A percentile compares a stretch with the other conserved stretches of the same genome.
phyloP scores from a whole-genome alignment of 345 rosid species.

The Euphorbia peplus region DNA sequence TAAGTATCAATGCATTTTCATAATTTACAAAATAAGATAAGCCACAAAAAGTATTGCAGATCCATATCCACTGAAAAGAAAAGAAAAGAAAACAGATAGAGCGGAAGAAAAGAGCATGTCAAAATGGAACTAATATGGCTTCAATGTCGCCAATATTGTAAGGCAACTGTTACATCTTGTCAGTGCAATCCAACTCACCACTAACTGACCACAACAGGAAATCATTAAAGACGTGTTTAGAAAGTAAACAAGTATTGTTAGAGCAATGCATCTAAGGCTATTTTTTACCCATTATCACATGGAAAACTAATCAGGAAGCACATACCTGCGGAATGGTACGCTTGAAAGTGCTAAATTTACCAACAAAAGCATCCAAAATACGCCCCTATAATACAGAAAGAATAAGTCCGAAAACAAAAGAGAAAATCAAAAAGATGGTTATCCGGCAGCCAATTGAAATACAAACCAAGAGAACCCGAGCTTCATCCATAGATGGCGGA shows the following conservation, averaged over 20 bases:
- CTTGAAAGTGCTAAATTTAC: slow-evolving; percentile 96
- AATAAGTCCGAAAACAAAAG: slow-evolving; percentile 17
- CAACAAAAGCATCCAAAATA: slow-evolving; percentile 98
- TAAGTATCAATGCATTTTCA: background rate
- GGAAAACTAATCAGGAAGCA: slow-evolving; percentile 21
- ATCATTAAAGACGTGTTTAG: background rate
- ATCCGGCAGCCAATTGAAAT: slow-evolving; percentile 14
- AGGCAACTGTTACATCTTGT: background rate
- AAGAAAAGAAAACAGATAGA: background rate
- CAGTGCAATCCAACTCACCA: slow-evolving; percentile 8
- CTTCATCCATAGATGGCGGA: slow-evolving; percentile 94
- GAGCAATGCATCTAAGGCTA: slow-evolving; percentile 1
- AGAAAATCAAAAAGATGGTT: slow-evolving; percentile 15
- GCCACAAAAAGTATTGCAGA: background rate
- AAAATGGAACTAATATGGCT: background rate
- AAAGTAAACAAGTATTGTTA: background rate
- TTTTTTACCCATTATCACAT: background rate
- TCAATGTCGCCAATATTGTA: background rate
- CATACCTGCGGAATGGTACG: slow-evolving; percentile 96
- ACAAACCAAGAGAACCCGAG: slow-evolving; percentile 78
- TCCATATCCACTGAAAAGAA: no score
- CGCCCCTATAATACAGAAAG: slow-evolving; percentile 60
- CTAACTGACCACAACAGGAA: background rate
- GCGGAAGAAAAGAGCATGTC: background rate
- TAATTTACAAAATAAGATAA: background rate